Evolutionary conservation across 2,329 filamentous ascomycete genomes (phyloP), one percentile per base, ranked within the genome.

Genomic region (Botryotinia convoluta): DNA sequence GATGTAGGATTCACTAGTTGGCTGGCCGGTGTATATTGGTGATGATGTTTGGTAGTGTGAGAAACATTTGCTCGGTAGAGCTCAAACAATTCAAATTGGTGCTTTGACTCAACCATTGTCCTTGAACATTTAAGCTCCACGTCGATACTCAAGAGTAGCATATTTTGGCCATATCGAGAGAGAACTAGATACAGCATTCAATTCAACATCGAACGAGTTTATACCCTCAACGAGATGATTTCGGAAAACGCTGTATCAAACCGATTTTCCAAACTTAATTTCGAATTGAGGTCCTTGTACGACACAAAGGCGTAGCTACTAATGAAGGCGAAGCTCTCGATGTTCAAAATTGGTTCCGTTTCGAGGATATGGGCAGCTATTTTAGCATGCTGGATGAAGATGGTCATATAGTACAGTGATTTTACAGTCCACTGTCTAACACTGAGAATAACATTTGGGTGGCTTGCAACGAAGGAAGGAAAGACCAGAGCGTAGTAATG

Each of bases 311-410:
- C 73, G 54, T 75, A 76, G 29, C 74, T 70, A 39, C 69, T 73
- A 42, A 77, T 71, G 54, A 72, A 71, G 8, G 48, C 57, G 44
- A 71, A 75, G 75, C 64, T 48, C 70, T 70, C 69, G 74, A 39
- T 62, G 62, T 44, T 62, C 29, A 20, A 68, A 5, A n/a, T 74
- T 4, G 22, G 42, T 35, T 48, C 59, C 6, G 16, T 45, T 26
- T 73, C 61, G 10, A 76, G 63, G 32, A 74, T 60, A 14, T 73
- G 54, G 32, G 61, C 74, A 48, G 75, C 72, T 7, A 63, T 22
- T 29, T 72, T 29, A 18, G 74, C 74, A 67, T 75, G 68, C 26
- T 68, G 61, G 44, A 73, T 75, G 14, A 63, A 74, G 73, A 60
- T 74, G 73, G 59, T 26, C 10, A 74, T 71, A 29, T 72, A 69